phyloP scores from a whole-genome alignment of 768 basidiomycete species.

The Mycena epipterygia region DNA sequence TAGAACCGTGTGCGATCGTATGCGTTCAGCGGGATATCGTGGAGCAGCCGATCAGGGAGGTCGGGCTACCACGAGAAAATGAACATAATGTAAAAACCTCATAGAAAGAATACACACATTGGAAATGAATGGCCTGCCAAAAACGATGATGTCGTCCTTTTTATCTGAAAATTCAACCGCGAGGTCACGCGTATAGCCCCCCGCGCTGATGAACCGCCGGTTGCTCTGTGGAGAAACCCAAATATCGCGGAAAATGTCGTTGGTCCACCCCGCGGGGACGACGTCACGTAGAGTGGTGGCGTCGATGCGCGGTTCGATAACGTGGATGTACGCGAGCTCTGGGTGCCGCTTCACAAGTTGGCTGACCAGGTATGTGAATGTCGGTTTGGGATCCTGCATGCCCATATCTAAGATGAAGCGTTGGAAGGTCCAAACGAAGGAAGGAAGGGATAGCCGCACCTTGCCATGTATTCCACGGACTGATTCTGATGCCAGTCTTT shows the following conservation, averaged over 20 bases:
- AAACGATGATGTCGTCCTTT: slow-evolving; percentile 24
- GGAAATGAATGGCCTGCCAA: slow-evolving; percentile 36
- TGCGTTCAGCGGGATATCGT: slow-evolving; percentile 22
- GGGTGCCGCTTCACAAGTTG: slow-evolving; percentile 58
- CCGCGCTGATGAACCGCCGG: no score
- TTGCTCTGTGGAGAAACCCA: no score
- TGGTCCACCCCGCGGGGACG: slow-evolving; percentile 24
- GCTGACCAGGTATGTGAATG: slow-evolving; percentile 64
- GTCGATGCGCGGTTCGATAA: slow-evolving; percentile 55
- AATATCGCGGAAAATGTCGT: no score
- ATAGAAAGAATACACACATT: slow-evolving; percentile 10
- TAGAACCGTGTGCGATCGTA: slow-evolving; percentile 27
- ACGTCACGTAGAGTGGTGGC: slow-evolving; percentile 35
- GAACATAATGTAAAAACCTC: neutral
- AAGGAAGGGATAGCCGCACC: slow-evolving; percentile 42
- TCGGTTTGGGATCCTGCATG: slow-evolving; percentile 67
- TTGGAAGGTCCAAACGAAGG: slow-evolving; percentile 31
- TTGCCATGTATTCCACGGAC: slow-evolving; percentile 53
- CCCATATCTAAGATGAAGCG: slow-evolving; percentile 56
- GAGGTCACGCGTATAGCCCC: slow-evolving; percentile 44
- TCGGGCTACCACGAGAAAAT: slow-evolving; percentile 26
- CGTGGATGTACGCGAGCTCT: slow-evolving; percentile 65
- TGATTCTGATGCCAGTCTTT: no score
- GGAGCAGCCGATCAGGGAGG: slow-evolving; percentile 24
- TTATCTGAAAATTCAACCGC: slow-evolving; percentile 44